Evolutionary conservation across 257 asterid species (phyloP).

Genomic region (Haberlea rhodopensis): DNA sequence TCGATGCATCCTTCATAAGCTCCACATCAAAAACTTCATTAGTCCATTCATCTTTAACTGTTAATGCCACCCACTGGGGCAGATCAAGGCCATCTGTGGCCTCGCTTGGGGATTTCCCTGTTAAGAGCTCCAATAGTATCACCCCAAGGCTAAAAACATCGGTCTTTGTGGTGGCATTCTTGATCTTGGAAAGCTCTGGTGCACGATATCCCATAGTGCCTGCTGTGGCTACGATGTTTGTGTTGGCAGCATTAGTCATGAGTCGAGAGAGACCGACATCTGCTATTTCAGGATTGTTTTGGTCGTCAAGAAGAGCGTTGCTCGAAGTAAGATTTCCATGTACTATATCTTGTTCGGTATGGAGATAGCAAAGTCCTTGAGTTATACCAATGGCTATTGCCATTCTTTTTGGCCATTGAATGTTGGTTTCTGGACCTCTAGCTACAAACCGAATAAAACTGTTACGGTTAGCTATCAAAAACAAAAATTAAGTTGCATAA

Average conservation of each 20-base stretch:
- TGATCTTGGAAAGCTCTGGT: not conserved
- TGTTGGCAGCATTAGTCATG: conserved; percentile 41
- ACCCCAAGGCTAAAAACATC: not conserved
- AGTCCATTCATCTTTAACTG: not conserved
- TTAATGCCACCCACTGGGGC: not conserved
- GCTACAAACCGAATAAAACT: conserved; percentile 31
- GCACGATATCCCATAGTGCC: conserved; percentile 28
- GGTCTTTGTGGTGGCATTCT: not conserved
- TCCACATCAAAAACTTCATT: not conserved
- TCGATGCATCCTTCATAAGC: not conserved
- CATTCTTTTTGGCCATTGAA: conserved; percentile 81
- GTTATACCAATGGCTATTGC: conserved; percentile 66
- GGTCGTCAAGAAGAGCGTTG: conserved; percentile 67
- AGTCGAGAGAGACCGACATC: conserved; percentile 48
- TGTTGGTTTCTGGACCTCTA: conserved; percentile 42
- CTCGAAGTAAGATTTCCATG: conserved; percentile 69
- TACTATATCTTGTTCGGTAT: conserved; percentile 48
- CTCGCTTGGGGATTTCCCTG: conserved; percentile 3
- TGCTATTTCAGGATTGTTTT: conserved; percentile 59
- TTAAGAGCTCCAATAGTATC: not conserved
- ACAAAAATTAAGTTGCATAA: not conserved
- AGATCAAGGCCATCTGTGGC: not conserved
- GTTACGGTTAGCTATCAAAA: not conserved
- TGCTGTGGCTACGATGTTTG: conserved; percentile 46
- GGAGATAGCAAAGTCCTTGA: conserved; percentile 65